phyloP scores from a whole-genome alignment of 441 rosid genomes.

The Aquilaria agallochum region DNA sequence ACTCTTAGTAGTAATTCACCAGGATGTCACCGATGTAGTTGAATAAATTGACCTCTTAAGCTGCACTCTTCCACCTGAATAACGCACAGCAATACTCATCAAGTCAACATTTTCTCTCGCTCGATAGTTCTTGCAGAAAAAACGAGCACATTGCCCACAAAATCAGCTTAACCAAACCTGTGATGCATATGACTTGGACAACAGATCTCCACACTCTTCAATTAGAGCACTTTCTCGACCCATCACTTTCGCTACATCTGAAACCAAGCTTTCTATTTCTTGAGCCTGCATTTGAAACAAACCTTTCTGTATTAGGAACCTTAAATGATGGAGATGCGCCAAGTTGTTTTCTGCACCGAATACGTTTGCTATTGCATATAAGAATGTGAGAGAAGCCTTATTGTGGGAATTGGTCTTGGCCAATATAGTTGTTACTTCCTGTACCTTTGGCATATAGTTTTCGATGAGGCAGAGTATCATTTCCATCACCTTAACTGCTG shows the following conservation, averaged over 20 bases:
- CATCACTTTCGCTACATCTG: slow-evolving; percentile 61
- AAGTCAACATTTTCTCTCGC: not conserved
- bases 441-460: slow-evolving; percentile 58
- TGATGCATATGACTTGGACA: slow-evolving; percentile 34
- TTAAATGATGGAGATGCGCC: not conserved
- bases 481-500: slow-evolving; percentile 56
- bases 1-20: slow-evolving; percentile 4
- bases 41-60: slow-evolving; percentile 51
- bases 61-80: slow-evolving; percentile 61
- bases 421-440: not conserved
- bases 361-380: too few species aligned
- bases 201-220: slow-evolving; percentile 58
- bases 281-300: slow-evolving; percentile 44
- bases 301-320: not conserved
- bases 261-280: slow-evolving; percentile 49
- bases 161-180: slow-evolving; percentile 38
- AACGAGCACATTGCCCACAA: too few species aligned
- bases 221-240: slow-evolving; percentile 49
- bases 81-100: not conserved
- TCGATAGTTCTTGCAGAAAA: not conserved
- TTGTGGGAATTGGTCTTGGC: too few species aligned
- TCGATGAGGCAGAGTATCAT: slow-evolving; percentile 33
- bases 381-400: too few species aligned
- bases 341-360: not conserved
- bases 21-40: slow-evolving; percentile 19